Evolutionary conservation across 2,329 filamentous ascomycete species (phyloP).

Genomic region (Pseudogymnoascus sp.): DNA sequence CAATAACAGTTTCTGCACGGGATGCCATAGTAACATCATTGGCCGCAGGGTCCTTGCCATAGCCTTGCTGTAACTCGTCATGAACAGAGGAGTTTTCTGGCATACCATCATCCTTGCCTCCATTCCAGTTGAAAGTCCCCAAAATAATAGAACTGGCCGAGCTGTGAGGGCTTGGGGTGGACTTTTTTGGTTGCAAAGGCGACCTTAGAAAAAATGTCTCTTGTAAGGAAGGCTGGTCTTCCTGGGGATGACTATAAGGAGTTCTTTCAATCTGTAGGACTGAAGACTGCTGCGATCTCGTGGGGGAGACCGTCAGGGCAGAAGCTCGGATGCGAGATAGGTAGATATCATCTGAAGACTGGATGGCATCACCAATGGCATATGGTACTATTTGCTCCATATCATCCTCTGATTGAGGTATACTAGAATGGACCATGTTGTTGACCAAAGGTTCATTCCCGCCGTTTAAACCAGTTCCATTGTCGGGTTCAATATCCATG

Average conservation of each 20-base stretch:
- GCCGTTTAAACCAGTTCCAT: background rate
- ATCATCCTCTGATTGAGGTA: background rate
- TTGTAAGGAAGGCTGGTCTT: background rate
- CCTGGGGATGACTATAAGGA: background rate
- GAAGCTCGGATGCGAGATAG: background rate
- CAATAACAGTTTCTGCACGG: background rate
- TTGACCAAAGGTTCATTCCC: background rate
- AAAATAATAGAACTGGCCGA: background rate
- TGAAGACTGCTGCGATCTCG: background rate
- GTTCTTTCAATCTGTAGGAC: conserved; percentile 6
- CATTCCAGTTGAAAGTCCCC: conserved; percentile 5
- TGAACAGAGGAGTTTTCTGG: background rate
- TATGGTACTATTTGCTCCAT: background rate
- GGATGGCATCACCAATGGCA: background rate
- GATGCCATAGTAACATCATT: background rate
- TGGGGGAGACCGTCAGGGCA: background rate
- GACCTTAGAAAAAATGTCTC: background rate
- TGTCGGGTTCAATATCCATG: background rate
- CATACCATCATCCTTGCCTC: background rate
- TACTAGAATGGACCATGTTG: background rate
- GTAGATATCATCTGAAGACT: conserved; percentile 1
- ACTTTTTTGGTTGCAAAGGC: background rate
- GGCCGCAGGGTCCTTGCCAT: background rate
- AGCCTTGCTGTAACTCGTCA: background rate
- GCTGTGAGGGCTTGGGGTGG: background rate